A percentile compares a stretch with the other conserved stretches of the same genome.
Evolutionary conservation across 768 basidiomycete genomes (phyloP).

Genomic region (Arthromyces matolae): DNA sequence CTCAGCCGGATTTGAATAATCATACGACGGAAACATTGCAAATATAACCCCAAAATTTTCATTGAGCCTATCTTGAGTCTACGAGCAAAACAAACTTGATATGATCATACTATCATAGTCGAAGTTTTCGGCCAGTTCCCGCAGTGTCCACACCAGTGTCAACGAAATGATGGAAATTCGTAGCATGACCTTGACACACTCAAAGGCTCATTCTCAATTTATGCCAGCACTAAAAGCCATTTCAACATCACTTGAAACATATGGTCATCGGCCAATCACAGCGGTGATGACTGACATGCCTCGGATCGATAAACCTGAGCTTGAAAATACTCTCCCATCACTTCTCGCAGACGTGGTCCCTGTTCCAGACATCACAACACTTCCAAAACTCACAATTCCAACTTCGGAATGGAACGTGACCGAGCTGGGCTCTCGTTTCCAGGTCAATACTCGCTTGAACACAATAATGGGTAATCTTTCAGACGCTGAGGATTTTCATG

Average conservation of each 20-base stretch:
- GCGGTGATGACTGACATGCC: conserved; percentile 26
- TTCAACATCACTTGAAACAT: background rate
- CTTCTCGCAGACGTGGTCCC: conserved; percentile 11
- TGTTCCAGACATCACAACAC: background rate
- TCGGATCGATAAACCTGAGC: conserved; percentile 16
- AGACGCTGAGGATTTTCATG: background rate
- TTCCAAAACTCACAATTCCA: background rate
- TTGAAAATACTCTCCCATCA: conserved; percentile 5
- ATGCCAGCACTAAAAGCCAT: background rate
- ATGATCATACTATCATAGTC: too few species aligned
- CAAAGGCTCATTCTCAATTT: background rate
- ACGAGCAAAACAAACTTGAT: too few species aligned
- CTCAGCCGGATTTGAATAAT: too few species aligned
- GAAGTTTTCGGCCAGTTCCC: too few species aligned
- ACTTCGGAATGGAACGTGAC: background rate
- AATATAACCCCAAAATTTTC: too few species aligned
- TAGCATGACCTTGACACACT: background rate
- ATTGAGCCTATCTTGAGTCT: too few species aligned
- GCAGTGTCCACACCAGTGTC: background rate
- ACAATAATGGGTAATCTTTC: background rate
- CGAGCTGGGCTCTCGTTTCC: background rate
- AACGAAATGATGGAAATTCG: background rate
- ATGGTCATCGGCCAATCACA: conserved; percentile 18
- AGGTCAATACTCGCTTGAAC: background rate
- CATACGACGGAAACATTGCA: too few species aligned